Evolutionary conservation across 2,329 filamentous ascomycete genomes (phyloP), one percentile per base, ranked within the genome.

Genomic region (Cladosporium sp.): DNA sequence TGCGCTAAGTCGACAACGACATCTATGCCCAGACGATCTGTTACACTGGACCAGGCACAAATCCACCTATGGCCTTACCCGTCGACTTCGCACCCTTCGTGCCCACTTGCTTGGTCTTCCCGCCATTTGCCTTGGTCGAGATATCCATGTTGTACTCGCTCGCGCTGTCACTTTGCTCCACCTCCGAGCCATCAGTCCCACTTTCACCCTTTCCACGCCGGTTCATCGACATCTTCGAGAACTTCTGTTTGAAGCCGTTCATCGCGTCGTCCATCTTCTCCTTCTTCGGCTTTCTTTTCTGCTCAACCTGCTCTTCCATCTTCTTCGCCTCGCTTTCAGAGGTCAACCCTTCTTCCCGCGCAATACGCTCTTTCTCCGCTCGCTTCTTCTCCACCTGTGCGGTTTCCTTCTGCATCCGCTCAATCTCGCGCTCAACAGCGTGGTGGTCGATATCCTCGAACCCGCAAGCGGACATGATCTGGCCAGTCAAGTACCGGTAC

Each of bases 401-500:
- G 14, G 11, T 18, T 9, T 41, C n/a, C 13, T 41, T 18, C 9
- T 41, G 38, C 38, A 41, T 41, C 38, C 38, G 38, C 16, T 41
- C 38, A 18, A 41, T 41, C 38, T 41, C 38, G 3, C 38, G 38
- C 38, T 41, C 38, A 10, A 41, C 38, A 18, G 38, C 38, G n/a
- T 16, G 11, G n/a, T 41, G 11, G 38, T 41, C 38, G 5, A 41
- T 41, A 8, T 41, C 38, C 38, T 41, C 38, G 16, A 41, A 41
- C 3, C 38, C 38, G 38, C 38, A 41, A 9, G 38, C 38, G 13
- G 38, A 41, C 38, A 41, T 41, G 38, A 41, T 41, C 14, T 41
- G 38, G 6, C 4, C 74, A 73, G 1, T 72, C 3, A 74, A 63
- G 53, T 70, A 74, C 18, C 72, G 62, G 56, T 76, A 76, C 34